These are phyloP conservation scores for Meyerozyma guilliermondii DNA, from an alignment of 1,139 yeast genomes.

Conservation along the genomic window DNA sequence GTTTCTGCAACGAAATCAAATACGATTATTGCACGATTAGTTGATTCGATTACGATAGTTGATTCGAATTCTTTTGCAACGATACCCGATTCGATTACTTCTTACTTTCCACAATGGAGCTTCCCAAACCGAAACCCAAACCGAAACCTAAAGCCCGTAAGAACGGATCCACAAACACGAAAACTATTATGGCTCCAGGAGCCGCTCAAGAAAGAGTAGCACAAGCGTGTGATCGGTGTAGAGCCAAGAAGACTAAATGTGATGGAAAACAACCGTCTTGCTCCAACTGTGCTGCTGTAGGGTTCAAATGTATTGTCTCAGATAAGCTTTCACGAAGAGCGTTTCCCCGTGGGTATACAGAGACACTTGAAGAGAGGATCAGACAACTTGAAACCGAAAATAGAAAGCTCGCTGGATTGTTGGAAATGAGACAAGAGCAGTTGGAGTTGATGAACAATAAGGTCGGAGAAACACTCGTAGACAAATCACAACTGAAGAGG, in stretches of 20 bases:
- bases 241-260: conserved; percentile 74
- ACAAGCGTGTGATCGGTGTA: conserved; percentile 83
- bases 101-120: not conserved
- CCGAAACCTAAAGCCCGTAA: conserved; percentile 5
- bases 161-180: conserved; percentile 24
- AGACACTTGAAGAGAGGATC: conserved; percentile 41
- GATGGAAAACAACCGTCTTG: conserved; percentile 58
- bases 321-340: conserved; percentile 39
- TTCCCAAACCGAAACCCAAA: conserved; percentile 5
- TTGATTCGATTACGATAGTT: too few relatives aligned
- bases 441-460: conserved; percentile 22
- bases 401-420: conserved; percentile 36
- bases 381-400: conserved; percentile 43
- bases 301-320: conserved; percentile 41
- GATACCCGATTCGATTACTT: too few relatives aligned
- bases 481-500: too few relatives aligned
- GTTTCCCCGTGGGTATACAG: conserved; percentile 40
- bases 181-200: conserved; percentile 63
- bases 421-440: conserved; percentile 61
- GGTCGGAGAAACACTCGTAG: not conserved
- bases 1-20: too few relatives aligned
- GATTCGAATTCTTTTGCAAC: too few relatives aligned
- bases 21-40: too few relatives aligned
- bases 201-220: conserved; percentile 56
- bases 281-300: conserved; percentile 38